Percentiles rank a stretch among this genome's conserved stretches.
Evolutionary conservation across 768 basidiomycete species (phyloP).

Genomic region (Lentinula raphanica): DNA sequence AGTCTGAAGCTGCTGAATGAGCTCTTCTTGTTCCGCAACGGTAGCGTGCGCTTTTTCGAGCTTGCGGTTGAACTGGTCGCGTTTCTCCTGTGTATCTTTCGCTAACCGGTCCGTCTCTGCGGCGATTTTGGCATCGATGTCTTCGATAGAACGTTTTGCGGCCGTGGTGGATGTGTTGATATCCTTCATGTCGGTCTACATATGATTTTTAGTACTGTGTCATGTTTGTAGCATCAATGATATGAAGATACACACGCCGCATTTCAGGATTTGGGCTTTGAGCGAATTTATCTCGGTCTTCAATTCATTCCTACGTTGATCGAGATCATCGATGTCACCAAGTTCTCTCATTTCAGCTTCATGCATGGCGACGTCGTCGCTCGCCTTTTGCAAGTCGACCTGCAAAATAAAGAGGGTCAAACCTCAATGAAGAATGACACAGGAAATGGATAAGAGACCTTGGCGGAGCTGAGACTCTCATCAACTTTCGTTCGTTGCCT

Average conservation of each 20-base stretch:
- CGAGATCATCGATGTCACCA: conserved; percentile 45
- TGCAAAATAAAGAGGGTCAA: conserved; percentile 11
- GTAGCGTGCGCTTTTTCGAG: conserved; percentile 39
- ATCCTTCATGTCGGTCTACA: conserved; percentile 44
- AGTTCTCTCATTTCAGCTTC: conserved; percentile 37
- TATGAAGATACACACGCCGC: conserved; percentile 33
- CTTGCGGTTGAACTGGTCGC: conserved; percentile 49
- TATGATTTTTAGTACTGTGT: too few relatives aligned
- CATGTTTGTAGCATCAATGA: too few relatives aligned
- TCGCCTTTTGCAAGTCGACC: conserved; percentile 28
- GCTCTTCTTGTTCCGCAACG: conserved; percentile 4
- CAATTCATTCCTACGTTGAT: conserved; percentile 27
- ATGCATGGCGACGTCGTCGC: conserved; percentile 27
- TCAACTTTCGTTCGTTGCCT: conserved; percentile 35
- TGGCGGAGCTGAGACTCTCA: conserved; percentile 29
- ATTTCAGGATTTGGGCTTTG: conserved; percentile 34
- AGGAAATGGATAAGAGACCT: conserved; percentile 24
- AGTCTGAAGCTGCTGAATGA: conserved; percentile 18
- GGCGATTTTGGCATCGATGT: conserved; percentile 39
- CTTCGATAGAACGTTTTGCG: conserved; percentile 5
- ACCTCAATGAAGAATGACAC: not conserved
- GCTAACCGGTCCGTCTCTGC: conserved; percentile 51
- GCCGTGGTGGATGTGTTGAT: conserved; percentile 35
- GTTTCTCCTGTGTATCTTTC: conserved; percentile 55
- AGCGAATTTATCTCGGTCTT: conserved; percentile 41